These are phyloP conservation scores for Gaertneriomyces sp. DNA, from an alignment of 192 early-diverging fungal genomes.

Conservation along the genomic window DNA sequence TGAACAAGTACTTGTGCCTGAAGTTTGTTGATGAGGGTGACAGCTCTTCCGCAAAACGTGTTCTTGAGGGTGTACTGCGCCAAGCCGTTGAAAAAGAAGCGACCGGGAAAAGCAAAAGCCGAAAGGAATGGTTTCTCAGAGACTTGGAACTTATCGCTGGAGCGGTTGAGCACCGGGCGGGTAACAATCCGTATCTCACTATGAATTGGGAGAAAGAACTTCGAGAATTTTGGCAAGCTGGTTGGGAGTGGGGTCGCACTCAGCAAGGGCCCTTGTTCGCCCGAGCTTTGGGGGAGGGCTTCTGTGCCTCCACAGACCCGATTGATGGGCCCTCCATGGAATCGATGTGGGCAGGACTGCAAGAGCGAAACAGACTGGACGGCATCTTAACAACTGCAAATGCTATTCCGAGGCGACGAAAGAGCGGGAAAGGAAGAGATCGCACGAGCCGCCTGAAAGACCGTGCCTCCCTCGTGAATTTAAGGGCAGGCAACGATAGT, in stretches of 20 bases:
- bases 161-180: background rate
- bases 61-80: conserved; percentile 27
- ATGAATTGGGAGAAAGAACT: conserved; percentile 40
- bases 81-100: conserved; percentile 36
- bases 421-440: no score
- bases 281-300: conserved; percentile 30
- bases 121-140: conserved; percentile 34
- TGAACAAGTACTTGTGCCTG: conserved; percentile 45
- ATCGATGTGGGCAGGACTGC: no score
- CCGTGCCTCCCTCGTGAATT: no score
- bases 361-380: no score
- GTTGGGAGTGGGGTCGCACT: background rate
- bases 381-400: no score
- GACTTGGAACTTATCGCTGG: conserved; percentile 28
- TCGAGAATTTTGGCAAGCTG: conserved; percentile 34
- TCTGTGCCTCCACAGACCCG: conserved; percentile 2
- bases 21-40: conserved; percentile 18
- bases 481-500: no score
- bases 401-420: no score
- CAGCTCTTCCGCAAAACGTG: conserved; percentile 19
- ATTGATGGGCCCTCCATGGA: no score
- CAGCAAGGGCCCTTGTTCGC: conserved; percentile 38
- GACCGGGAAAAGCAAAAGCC: conserved; percentile 25
- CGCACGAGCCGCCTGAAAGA: no score
- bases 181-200: conserved; percentile 26